Evolutionary conservation across 176 grass and related monocot genomes (phyloP).

Genomic region (Oryza coarctata): DNA sequence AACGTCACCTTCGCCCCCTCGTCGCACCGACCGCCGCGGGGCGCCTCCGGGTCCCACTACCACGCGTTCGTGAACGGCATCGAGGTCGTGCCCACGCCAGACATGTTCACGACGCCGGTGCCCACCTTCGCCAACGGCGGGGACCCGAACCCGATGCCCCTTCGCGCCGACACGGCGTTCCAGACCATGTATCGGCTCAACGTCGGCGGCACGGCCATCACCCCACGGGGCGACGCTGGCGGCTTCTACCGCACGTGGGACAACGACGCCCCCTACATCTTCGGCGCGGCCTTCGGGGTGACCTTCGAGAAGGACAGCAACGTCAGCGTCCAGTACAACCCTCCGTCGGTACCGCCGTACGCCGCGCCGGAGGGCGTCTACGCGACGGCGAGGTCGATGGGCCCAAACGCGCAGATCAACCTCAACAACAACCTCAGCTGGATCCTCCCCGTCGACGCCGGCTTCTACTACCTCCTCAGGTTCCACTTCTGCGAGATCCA

Average conservation of each 20-base stretch:
- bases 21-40: neutral
- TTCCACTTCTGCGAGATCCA: slow-evolving; percentile 68
- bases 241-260: slow-evolving; percentile 30
- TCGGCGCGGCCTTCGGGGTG: slow-evolving; percentile 29
- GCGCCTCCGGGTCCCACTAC: neutral
- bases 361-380: slow-evolving; percentile 42
- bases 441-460: slow-evolving; percentile 40
- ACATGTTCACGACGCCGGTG: neutral
- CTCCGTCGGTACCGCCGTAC: neutral
- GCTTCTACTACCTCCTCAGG: slow-evolving; percentile 47
- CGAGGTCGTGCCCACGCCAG: slow-evolving; percentile 41
- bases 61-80: slow-evolving; percentile 67
- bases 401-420: slow-evolving; percentile 17
- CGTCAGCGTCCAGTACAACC: slow-evolving; percentile 36
- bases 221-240: slow-evolving; percentile 14
- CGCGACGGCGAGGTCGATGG: slow-evolving; percentile 51
- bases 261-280: slow-evolving; percentile 28
- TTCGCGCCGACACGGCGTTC: slow-evolving; percentile 27
- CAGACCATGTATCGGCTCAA: slow-evolving; percentile 56
- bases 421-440: slow-evolving; percentile 58
- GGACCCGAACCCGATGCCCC: neutral
- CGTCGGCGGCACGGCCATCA: slow-evolving; percentile 21
- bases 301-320: slow-evolving; percentile 27
- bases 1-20: slow-evolving; percentile 45
- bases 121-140: slow-evolving; percentile 20